Evolutionary conservation across 805 yeast genomes (phyloP).

Genomic region (Danielia reshetovae): DNA sequence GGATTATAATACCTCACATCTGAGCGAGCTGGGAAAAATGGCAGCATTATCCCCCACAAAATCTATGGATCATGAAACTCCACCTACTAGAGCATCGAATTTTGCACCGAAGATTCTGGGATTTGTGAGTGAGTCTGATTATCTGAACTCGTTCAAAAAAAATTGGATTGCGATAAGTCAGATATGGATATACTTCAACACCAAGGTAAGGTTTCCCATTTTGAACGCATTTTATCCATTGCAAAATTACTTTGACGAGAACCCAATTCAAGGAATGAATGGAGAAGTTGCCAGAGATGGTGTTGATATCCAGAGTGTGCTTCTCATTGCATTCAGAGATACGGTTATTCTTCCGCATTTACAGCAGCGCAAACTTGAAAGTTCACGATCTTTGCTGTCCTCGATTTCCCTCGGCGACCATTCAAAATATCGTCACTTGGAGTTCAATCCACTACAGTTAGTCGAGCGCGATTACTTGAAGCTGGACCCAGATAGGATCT

Average conservation of each 20-base stretch:
- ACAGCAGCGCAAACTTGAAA: slow-evolving; percentile 2
- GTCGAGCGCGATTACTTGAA: slow-evolving; percentile 2
- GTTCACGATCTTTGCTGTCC: neutral
- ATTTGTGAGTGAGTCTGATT: no score
- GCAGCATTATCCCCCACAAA: no score
- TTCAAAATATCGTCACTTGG: no score
- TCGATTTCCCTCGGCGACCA: neutral
- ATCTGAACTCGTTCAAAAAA: no score
- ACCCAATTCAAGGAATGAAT: neutral
- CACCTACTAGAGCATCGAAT: no score
- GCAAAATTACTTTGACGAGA: slow-evolving; percentile 6
- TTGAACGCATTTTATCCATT: slow-evolving; percentile 8
- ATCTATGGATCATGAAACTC: no score
- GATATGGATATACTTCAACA: slow-evolving; percentile 12
- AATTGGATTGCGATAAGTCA: slow-evolving; percentile 7
- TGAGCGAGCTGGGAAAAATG: no score
- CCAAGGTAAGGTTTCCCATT: slow-evolving; percentile 8
- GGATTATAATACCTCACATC: no score
- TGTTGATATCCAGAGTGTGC: slow-evolving; percentile 6
- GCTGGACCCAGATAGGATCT: slow-evolving; percentile 1
- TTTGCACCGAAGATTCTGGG: no score
- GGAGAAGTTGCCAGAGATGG: neutral
- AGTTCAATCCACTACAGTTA: neutral
- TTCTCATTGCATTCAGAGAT: slow-evolving; percentile 6
- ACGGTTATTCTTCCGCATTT: slow-evolving; percentile 7